phyloP scores from a whole-genome alignment of 164 flowering plant genomes.

The Vitis amurensis region DNA sequence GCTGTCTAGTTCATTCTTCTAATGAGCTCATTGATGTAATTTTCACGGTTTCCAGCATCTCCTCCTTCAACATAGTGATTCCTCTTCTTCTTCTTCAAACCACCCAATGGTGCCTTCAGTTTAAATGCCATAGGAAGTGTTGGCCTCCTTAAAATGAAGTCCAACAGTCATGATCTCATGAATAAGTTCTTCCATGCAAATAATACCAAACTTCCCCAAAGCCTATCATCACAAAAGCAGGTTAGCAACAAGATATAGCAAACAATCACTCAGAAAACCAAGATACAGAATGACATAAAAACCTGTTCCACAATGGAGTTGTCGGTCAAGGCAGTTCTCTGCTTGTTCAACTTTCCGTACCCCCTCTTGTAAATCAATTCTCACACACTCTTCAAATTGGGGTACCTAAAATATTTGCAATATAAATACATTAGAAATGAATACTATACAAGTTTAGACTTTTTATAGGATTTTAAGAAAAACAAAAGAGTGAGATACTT shows the following conservation, averaged over 20 bases:
- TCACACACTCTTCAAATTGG: constrained; percentile 29
- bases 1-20: constrained; percentile 26
- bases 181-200: constrained; percentile 31
- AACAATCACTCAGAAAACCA: neutral
- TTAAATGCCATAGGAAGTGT: constrained; percentile 38
- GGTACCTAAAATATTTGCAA: constrained; percentile 15
- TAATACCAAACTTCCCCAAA: constrained; percentile 25
- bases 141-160: constrained; percentile 36
- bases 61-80: constrained; percentile 39
- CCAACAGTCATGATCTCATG: constrained; percentile 39
- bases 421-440: too few species aligned
- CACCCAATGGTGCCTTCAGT: constrained; percentile 35
- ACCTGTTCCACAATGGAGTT: constrained; percentile 32
- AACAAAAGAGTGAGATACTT: neutral
- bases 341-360: constrained; percentile 29
- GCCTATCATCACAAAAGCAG: constrained; percentile 3
- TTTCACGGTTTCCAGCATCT: constrained; percentile 36
- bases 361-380: constrained; percentile 34
- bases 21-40: constrained; percentile 29
- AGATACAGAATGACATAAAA: neutral
- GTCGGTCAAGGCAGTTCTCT: constrained; percentile 27
- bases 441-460: too few species aligned
- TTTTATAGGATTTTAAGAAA: too few species aligned
- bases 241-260: neutral
- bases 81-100: constrained; percentile 26